Evolutionary conservation across 371 early-diverging fungal species (phyloP), one percentile per base, ranked within the genome.

Genomic region (Sporodiniella umbellata): DNA sequence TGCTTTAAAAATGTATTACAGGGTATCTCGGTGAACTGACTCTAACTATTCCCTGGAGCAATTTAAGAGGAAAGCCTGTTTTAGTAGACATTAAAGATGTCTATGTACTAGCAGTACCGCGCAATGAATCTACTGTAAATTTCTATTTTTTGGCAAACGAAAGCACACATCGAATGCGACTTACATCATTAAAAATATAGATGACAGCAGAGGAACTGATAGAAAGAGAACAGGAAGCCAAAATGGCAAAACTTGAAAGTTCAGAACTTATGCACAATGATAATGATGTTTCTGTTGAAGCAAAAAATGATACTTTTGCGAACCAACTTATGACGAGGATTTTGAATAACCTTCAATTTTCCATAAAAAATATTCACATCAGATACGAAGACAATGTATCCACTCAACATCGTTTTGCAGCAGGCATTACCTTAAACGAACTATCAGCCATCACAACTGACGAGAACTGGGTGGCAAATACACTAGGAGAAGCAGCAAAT

Each of bases 21-120:
- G 94, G 97, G 8, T 89, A 87, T 64, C 79, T 99, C 14, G 99
- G 99, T 22, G 91, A 93, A 49, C 82, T 97, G 23, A 91, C 89
- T 0, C 70, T 96, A 5, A 88, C 83, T 23, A 96, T 99, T 45
- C 98, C 99, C 7, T 99, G 99, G 99, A 85, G 85, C 11, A 96
- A 99, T 66, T 72, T 99, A 45, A 95, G 95, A 70, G 88, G 86
- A 60, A 87, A 90, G 60, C 96, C 99, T 2, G 92, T 98, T 28
- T 82, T 86, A 52, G 81, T 96, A 37, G 72, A 80, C 48, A 84
- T 99, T 46, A 90, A 92, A 55, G 86, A 96, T 56, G 91, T 95
- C 4, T 93, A 87, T 60, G 70, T 97, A 3, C 71, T 96, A 19
- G 94, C 95, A 11, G 83, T 76, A 4, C 98, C 96, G 8, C 84